Evolutionary conservation across 1,284 basidiomycete genomes (phyloP).

Genomic region (Cerioporus squamosus): DNA sequence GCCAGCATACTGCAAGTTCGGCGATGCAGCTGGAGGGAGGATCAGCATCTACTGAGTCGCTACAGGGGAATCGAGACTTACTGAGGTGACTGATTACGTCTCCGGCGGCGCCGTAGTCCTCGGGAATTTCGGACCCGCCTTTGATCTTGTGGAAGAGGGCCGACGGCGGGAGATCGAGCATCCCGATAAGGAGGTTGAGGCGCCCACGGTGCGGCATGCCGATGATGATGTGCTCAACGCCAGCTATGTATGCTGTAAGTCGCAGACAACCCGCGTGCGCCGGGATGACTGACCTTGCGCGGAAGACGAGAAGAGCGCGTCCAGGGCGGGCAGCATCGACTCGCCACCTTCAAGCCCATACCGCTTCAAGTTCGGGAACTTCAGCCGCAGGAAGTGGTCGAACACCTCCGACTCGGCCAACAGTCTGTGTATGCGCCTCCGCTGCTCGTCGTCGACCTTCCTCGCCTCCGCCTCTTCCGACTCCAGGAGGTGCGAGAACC

Average conservation of each 20-base stretch:
- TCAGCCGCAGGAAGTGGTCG: conserved; percentile 80
- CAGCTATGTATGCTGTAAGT: conserved; percentile 44
- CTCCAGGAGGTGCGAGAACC: conserved; percentile 87
- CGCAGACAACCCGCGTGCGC: not conserved
- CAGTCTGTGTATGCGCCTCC: conserved; percentile 69
- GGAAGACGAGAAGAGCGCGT: conserved; percentile 72
- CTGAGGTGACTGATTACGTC: conserved; percentile 89
- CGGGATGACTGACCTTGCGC: conserved; percentile 60
- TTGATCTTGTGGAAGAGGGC: conserved; percentile 86
- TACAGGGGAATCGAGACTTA: conserved; percentile 30
- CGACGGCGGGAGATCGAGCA: conserved; percentile 68
- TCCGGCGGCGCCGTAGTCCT: conserved; percentile 72
- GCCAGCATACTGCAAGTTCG: conserved; percentile 58
- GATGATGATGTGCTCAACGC: conserved; percentile 73
- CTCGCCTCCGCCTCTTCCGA: conserved; percentile 49
- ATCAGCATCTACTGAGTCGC: not conserved
- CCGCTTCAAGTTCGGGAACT: conserved; percentile 84
- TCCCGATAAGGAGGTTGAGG: conserved; percentile 82
- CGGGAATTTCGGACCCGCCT: conserved; percentile 74
- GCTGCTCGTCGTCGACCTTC: conserved; percentile 35
- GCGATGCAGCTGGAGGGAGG: conserved; percentile 55
- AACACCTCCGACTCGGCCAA: conserved; percentile 80
- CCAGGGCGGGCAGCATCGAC: conserved; percentile 87
- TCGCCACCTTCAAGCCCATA: conserved; percentile 90
- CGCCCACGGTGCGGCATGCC: conserved; percentile 90